Base-by-base conservation (phyloP, 192 early-diverging fungal genomes). In the Gonapodya sp. region DNA sequence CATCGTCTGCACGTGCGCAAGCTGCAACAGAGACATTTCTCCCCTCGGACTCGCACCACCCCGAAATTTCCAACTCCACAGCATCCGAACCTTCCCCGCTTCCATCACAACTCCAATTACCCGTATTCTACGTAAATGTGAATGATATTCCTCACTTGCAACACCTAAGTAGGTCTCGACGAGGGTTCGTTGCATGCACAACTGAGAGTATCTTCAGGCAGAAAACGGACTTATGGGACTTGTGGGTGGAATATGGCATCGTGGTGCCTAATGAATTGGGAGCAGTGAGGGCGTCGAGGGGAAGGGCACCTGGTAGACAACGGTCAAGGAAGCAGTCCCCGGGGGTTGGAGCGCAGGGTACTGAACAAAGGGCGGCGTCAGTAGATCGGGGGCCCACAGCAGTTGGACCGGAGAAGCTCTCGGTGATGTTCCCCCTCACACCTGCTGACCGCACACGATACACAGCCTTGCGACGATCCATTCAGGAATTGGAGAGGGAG, bases 51-150 rank as follows among this genome's bases (percentile, higher is more conserved):
- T 24, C 24, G 8, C 46, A 16, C 46, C 8, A 8, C 46, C 8
- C 46, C 8, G 8, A 8, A 16, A 24, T 16, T 24, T 64, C 46
- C 8, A 8, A 16, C 8, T 24, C 46, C 8, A 64, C 46, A 24
- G 46, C 8, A 24, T 8, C 46, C 8, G 46, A 24, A 8, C 46
- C 46, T 24, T 8, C 46, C 46, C 46, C 46, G 8, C 46, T 64
- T 64, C 46, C 46, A 8, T 64, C 46, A 64, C 46, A 64, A 24
- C 46, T 64, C 8, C 24, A 64, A 16, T 8, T 31, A 8, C 75
- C 75, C 2, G 75, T 77, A 31, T 77, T 77, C 34, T 77, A 77
- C 75, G 75, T 77, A 2, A 77, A 77, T 34, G 30, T 77, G 75
- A 77, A 77, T 33, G 75, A 77, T 34, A 77, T 77, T 33, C 18